Conservation (phyloP, 2,329 filamentous ascomycete genomes). For the Raffaelea albimanens region DNA sequence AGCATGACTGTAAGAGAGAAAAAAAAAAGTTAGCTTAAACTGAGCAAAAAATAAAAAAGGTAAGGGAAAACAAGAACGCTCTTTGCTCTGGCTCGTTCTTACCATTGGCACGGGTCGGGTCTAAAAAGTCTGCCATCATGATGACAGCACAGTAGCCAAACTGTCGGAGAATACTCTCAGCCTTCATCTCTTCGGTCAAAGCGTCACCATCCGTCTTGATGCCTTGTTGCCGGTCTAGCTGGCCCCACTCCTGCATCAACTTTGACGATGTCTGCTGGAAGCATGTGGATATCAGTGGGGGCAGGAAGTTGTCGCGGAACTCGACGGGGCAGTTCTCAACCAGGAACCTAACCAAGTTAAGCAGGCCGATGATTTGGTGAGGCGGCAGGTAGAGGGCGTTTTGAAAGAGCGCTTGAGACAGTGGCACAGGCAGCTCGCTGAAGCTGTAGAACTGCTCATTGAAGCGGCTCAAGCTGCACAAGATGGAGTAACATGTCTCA, state of each 20-base stretch:
- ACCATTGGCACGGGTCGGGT: slow-evolving; percentile 57
- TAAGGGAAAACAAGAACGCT: too few species aligned
- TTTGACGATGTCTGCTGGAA: slow-evolving; percentile 84
- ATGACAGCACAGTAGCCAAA: slow-evolving; percentile 87
- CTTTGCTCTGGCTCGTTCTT: slow-evolving; percentile 15
- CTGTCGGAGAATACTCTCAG: slow-evolving; percentile 88
- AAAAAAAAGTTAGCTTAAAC: neutral
- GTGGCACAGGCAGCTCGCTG: slow-evolving; percentile 66
- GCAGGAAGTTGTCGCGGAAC: slow-evolving; percentile 69
- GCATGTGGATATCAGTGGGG: slow-evolving; percentile 70
- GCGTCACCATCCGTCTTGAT: slow-evolving; percentile 63
- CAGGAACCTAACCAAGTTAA: slow-evolving; percentile 79
- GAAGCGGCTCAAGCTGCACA: slow-evolving; percentile 86
- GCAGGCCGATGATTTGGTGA: slow-evolving; percentile 87
- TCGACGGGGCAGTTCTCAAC: slow-evolving; percentile 86
- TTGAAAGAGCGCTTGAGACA: slow-evolving; percentile 76
- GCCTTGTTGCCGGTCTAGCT: slow-evolving; percentile 55
- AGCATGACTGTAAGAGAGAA: slow-evolving; percentile 20
- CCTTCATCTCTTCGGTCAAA: slow-evolving; percentile 93
- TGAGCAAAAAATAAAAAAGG: neutral
- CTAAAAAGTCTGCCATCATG: slow-evolving; percentile 82
- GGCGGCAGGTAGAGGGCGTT: slow-evolving; percentile 77
- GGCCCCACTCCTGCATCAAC: slow-evolving; percentile 78
- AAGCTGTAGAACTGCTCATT: slow-evolving; percentile 89
- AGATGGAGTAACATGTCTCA: slow-evolving; percentile 87